Conservation (phyloP, 306 rosid genomes). For the Aeschynomene evenia region DNA sequence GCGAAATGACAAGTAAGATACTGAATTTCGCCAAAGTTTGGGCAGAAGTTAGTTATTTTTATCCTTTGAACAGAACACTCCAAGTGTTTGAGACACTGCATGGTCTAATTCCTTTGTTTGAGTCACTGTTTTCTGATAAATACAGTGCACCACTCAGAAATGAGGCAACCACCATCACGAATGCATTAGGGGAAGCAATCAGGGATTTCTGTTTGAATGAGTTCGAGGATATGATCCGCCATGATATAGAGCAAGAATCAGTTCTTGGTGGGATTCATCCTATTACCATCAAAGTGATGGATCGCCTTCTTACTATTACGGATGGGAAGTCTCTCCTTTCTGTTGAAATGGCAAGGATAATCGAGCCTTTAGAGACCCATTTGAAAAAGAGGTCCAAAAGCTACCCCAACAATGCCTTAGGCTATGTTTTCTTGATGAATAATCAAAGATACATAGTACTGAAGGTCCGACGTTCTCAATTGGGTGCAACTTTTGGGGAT, state of each 20-base stretch:
- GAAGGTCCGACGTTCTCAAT: too few relatives aligned
- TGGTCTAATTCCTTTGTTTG: constrained; percentile 57
- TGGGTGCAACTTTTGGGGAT: too few relatives aligned
- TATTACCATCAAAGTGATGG: constrained; percentile 28
- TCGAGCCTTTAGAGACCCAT: too few relatives aligned
- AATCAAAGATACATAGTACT: too few relatives aligned
- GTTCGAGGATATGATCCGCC: constrained; percentile 44
- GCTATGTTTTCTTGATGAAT: too few relatives aligned
- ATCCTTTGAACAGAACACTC: constrained; percentile 43
- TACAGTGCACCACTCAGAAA: neutral
- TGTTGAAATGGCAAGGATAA: too few relatives aligned
- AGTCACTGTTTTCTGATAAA: constrained; percentile 48
- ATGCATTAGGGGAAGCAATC: neutral
- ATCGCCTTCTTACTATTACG: too few relatives aligned
- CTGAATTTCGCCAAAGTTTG: constrained; percentile 59
- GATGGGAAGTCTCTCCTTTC: too few relatives aligned
- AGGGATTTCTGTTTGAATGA: neutral
- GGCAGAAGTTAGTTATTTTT: constrained; percentile 50
- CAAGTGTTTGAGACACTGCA: constrained; percentile 58
- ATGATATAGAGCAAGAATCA: neutral
- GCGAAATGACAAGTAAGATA: constrained; percentile 58
- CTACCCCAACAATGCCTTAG: too few relatives aligned
- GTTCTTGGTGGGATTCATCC: neutral
- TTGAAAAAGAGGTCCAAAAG: too few relatives aligned
- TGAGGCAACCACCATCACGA: neutral